Percentiles rank a stretch among this genome's conserved stretches.
Conservation (phyloP, 805 yeast species). For the Hanseniaspora jakobsenii region DNA sequence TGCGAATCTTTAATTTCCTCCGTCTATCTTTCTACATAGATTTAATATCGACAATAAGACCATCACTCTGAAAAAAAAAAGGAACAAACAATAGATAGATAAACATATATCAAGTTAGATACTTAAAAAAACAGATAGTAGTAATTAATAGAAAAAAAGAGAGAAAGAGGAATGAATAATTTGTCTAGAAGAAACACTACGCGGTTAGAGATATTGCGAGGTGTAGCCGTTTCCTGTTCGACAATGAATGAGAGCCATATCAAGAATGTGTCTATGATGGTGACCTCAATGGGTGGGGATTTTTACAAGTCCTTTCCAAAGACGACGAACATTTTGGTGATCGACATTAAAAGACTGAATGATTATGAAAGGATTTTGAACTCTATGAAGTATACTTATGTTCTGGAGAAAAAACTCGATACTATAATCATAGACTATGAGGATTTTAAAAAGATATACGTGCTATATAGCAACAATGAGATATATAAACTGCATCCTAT, state of each 20-base stretch:
- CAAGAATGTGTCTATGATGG: conserved; percentile 10
- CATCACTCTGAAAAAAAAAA: too few species aligned
- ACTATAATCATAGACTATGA: conserved; percentile 9
- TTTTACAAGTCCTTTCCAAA: conserved; percentile 11
- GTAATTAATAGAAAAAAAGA: background rate
- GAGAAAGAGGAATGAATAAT: conserved; percentile 4
- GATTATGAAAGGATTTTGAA: conserved; percentile 4
- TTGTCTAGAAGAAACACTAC: background rate
- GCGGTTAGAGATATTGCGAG: conserved; percentile 5
- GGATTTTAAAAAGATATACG: background rate
- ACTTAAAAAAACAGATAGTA: too few species aligned
- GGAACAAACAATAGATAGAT: too few species aligned
- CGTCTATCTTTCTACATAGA: too few species aligned
- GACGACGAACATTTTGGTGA: conserved; percentile 8
- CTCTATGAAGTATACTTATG: conserved; percentile 11
- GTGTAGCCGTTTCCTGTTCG: conserved; percentile 5
- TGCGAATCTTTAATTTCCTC: too few species aligned
- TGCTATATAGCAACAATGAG: background rate
- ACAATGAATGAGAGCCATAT: conserved; percentile 8
- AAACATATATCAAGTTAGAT: too few species aligned
- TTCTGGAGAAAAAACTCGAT: conserved; percentile 1
- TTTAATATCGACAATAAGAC: too few species aligned
- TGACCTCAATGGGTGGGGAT: conserved; percentile 9
- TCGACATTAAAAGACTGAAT: background rate
- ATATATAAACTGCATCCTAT: conserved; percentile 9